phyloP scores from a whole-genome alignment of 768 basidiomycete species.

The Kwoniella shandongensis region DNA sequence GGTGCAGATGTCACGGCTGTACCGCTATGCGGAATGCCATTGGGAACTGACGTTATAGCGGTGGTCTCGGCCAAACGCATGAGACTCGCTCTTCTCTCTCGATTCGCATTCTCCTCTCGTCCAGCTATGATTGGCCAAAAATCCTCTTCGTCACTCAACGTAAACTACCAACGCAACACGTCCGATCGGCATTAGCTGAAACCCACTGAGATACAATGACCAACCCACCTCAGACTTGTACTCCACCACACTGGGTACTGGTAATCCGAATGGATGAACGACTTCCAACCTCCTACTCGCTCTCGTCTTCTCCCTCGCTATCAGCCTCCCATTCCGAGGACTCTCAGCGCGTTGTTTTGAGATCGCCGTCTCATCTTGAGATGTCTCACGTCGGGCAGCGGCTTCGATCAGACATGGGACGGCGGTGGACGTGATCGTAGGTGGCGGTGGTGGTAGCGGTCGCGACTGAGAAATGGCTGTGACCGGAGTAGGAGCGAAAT shows the following conservation, averaged over 20 bases:
- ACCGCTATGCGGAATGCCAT: neutral
- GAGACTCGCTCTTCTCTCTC: conserved; percentile 4
- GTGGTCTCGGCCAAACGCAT: neutral
- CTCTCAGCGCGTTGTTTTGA: neutral
- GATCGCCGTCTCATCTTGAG: neutral
- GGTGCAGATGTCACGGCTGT: neutral
- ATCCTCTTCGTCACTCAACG: conserved; percentile 25
- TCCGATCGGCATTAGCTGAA: neutral
- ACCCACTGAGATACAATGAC: neutral
- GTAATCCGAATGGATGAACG: conserved; percentile 25
- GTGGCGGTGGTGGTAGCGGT: neutral
- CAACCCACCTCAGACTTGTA: conserved; percentile 28
- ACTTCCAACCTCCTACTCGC: conserved; percentile 9
- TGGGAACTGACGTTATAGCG: neutral
- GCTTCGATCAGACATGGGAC: conserved; percentile 28
- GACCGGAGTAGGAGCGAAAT: too few species aligned
- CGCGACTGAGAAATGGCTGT: too few species aligned
- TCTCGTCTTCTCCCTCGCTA: conserved; percentile 12
- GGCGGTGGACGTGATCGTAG: neutral
- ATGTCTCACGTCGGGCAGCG: conserved; percentile 22
- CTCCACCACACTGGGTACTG: conserved; percentile 22
- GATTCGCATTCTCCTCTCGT: conserved; percentile 14
- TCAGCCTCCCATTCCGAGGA: neutral
- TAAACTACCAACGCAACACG: conserved; percentile 12
- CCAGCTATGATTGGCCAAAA: conserved; percentile 31